phyloP scores from a whole-genome alignment of 257 asterid species.

The Mentha longifolia region DNA sequence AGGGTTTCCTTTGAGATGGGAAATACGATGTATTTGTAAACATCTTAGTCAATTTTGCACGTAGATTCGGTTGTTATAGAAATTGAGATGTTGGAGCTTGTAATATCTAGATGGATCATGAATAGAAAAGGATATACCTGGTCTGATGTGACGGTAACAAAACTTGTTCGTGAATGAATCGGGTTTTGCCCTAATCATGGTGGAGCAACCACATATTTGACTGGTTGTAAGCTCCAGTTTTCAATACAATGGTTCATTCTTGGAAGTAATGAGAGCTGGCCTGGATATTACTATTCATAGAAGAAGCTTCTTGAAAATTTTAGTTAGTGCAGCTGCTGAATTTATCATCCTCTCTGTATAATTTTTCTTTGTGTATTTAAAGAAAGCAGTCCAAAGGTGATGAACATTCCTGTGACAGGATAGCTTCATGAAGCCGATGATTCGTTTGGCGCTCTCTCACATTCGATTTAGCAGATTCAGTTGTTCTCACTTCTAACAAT shows the following conservation, averaged over 20 bases:
- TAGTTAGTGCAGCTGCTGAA: too few species aligned
- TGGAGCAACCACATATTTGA: background rate
- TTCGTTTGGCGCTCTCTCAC: too few species aligned
- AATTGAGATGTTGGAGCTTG: slow-evolving; percentile 7
- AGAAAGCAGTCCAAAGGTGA: too few species aligned
- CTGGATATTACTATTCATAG: too few species aligned
- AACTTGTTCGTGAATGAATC: background rate
- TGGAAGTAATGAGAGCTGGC: background rate
- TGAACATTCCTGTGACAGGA: too few species aligned
- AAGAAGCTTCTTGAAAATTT: too few species aligned
- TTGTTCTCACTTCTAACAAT: too few species aligned
- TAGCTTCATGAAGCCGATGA: background rate
- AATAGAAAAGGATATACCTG: background rate
- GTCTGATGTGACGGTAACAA: background rate
- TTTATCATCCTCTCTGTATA: too few species aligned
- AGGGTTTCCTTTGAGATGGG: background rate
- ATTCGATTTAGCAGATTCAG: too few species aligned
- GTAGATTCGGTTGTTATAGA: background rate
- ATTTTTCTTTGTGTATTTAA: too few species aligned
- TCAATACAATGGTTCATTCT: too few species aligned
- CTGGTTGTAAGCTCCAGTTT: slow-evolving; percentile 4
- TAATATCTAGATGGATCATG: background rate
- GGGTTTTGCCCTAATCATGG: background rate
- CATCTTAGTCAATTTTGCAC: background rate
- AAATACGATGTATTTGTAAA: background rate